phyloP scores from a whole-genome alignment of 148 eudicot genomes.

The Dysphania ambrosioides region DNA sequence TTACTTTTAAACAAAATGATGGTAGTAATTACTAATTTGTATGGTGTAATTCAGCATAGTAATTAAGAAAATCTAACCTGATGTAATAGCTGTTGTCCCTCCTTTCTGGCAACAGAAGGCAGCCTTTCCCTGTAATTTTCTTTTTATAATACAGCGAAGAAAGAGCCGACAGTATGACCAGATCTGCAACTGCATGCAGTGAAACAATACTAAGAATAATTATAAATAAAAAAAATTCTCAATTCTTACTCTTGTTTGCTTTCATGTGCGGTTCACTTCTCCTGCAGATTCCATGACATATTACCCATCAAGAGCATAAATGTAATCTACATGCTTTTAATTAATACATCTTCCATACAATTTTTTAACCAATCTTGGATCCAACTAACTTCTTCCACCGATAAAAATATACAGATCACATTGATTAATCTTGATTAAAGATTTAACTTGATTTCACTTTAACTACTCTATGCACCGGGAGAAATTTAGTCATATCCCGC shows the following conservation, averaged over 20 bases:
- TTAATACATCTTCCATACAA: not conserved
- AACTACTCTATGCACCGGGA: too few species aligned
- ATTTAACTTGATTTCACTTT: too few species aligned
- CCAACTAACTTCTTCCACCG: not conserved
- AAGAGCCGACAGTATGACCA: constrained; percentile 41
- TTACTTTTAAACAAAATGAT: too few species aligned
- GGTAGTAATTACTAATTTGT: too few species aligned
- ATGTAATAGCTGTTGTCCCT: constrained; percentile 4
- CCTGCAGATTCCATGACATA: constrained; percentile 33
- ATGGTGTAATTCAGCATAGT: not conserved
- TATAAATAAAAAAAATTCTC: not conserved
- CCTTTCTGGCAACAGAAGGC: not conserved
- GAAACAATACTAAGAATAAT: constrained; percentile 11
- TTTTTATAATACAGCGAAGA: constrained; percentile 24
- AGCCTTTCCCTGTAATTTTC: not conserved
- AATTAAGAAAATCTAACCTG: not conserved
- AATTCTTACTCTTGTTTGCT: constrained; percentile 16
- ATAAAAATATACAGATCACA: not conserved
- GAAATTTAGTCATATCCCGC: too few species aligned
- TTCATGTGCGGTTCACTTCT: too few species aligned
- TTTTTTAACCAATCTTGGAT: not conserved
- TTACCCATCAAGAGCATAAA: constrained; percentile 18
- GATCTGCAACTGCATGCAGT: constrained; percentile 28
- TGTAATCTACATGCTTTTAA: not conserved
- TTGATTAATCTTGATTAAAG: not conserved